phyloP scores from a whole-genome alignment of 2,329 filamentous ascomycete species.

The Colletotrichum liaoningense region DNA sequence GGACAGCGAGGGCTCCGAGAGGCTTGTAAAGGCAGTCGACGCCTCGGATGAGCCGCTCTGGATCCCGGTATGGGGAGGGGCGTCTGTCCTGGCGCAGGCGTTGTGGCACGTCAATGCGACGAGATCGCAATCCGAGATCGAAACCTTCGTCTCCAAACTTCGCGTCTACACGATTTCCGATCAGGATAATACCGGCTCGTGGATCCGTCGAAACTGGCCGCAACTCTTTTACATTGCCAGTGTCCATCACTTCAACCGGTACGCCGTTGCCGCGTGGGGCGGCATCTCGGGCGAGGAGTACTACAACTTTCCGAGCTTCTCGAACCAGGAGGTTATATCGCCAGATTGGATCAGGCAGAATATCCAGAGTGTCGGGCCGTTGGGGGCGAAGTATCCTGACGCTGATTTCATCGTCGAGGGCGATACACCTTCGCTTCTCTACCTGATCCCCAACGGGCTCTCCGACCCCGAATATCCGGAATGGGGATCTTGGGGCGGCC shows the following conservation, averaged over 20 bases:
- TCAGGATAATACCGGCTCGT: slow-evolving; percentile 62
- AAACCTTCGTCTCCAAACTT: slow-evolving; percentile 49
- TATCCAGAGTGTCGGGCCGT: slow-evolving; percentile 57
- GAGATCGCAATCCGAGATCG: slow-evolving; percentile 43
- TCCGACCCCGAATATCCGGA: slow-evolving; percentile 49
- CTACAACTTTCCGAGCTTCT: slow-evolving; percentile 59
- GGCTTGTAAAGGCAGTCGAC: slow-evolving; percentile 48
- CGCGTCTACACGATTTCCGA: slow-evolving; percentile 64
- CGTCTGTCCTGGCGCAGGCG: slow-evolving; percentile 60
- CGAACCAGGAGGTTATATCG: slow-evolving; percentile 54
- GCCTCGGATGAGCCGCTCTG: slow-evolving; percentile 55
- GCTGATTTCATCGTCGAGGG: slow-evolving; percentile 59
- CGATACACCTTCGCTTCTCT: slow-evolving; percentile 56
- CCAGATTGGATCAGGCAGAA: slow-evolving; percentile 58
- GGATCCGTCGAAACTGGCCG: slow-evolving; percentile 63
- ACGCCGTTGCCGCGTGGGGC: slow-evolving; percentile 59
- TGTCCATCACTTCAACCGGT: slow-evolving; percentile 62
- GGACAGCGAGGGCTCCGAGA: slow-evolving; percentile 48
- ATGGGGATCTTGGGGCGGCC: slow-evolving; percentile 56
- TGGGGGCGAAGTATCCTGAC: slow-evolving; percentile 53
- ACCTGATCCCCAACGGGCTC: slow-evolving; percentile 55
- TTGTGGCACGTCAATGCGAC: slow-evolving; percentile 52
- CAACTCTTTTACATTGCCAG: slow-evolving; percentile 61
- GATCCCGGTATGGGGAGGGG: slow-evolving; percentile 61
- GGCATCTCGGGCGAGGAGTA: slow-evolving; percentile 61